Base-by-base conservation (phyloP, 768 basidiomycete genomes). In the Mycena haematopus region DNA sequence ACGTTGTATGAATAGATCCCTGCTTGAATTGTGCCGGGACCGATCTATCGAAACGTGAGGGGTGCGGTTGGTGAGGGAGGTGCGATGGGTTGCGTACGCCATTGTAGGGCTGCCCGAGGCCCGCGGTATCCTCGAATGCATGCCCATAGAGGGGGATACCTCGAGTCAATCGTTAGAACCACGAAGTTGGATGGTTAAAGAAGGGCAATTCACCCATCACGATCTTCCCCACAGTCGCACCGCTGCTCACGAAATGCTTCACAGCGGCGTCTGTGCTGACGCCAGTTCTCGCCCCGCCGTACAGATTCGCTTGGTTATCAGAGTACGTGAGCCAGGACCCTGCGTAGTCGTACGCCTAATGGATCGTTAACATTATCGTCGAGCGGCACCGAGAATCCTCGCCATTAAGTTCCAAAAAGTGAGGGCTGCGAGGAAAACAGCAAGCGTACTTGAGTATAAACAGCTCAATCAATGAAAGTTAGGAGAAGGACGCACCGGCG, bases 401-500 rank as follows among this genome's bases (percentile, higher is more conserved):
- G 54, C 90, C 92, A 94, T 93, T 55, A 94, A 72, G 70, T 94
- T 92, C 91, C 91, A 93, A 77, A 86, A 91, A 49, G 79, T 82
- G 53, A 95, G 71, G 8, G 85, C 87, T 19, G 70, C 14, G 29
- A 49, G 45, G 11, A 53, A 60, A n/a, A 38, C 4, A 54, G 46
- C 19, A 29, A n/a, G n/a, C n/a, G n/a, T n/a, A n/a, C n/a, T n/a
- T 31, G 6, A 56, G 35, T 1, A 55, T 25, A 6, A 3, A 27
- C 5, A 17, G 14, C 13, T 9, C 8, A 24, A 22, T n/a, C n/a
- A n/a, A n/a, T n/a, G 27, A n/a, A 15, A 45, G 2, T 15, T 29
- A 3, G n/a, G n/a, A 8, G 15, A 31, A 6, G 13, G 19, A 53
- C 56, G 45, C 52, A 65, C 65, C 65, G 19, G 25, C 21, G 69